phyloP scores from a whole-genome alignment of 2,329 filamentous ascomycete species.

The Chrysoporthe austroafricana region DNA sequence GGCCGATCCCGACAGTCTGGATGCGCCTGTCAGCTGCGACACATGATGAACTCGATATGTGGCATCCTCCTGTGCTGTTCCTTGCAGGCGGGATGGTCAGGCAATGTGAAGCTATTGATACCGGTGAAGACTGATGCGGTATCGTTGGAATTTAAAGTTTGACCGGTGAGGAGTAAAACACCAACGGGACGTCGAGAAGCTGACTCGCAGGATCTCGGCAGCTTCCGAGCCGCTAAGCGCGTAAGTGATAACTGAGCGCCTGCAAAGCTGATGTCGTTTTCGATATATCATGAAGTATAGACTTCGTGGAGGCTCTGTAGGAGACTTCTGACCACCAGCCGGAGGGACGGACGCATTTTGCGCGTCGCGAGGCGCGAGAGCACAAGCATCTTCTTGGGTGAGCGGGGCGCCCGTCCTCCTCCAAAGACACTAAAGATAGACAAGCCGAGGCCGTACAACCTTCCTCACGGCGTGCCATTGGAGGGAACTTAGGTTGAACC shows the following conservation, averaged over 20 bases:
- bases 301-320: background rate
- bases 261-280: background rate
- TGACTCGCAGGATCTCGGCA: slow-evolving; percentile 23
- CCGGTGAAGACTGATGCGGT: slow-evolving; percentile 24
- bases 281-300: background rate
- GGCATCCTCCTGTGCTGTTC: slow-evolving; percentile 16
- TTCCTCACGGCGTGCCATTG: background rate
- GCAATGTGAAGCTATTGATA: slow-evolving; percentile 24
- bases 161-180: slow-evolving; percentile 18
- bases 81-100: slow-evolving; percentile 25
- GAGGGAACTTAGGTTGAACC: background rate
- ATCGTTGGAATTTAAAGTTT: slow-evolving; percentile 13
- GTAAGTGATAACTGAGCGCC: slow-evolving; percentile 15
- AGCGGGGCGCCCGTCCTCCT: background rate
- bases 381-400: background rate
- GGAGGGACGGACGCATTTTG: background rate
- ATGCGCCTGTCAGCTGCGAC: slow-evolving; percentile 20
- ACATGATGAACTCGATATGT: slow-evolving; percentile 26
- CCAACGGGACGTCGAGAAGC: slow-evolving; percentile 13
- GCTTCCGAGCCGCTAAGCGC: slow-evolving; percentile 21
- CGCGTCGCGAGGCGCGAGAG: background rate
- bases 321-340: background rate
- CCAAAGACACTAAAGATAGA: background rate
- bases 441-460: background rate
- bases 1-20: slow-evolving; percentile 24